Conservation (phyloP, 2,329 filamentous ascomycete species). For the Epichloe aotearoae region DNA sequence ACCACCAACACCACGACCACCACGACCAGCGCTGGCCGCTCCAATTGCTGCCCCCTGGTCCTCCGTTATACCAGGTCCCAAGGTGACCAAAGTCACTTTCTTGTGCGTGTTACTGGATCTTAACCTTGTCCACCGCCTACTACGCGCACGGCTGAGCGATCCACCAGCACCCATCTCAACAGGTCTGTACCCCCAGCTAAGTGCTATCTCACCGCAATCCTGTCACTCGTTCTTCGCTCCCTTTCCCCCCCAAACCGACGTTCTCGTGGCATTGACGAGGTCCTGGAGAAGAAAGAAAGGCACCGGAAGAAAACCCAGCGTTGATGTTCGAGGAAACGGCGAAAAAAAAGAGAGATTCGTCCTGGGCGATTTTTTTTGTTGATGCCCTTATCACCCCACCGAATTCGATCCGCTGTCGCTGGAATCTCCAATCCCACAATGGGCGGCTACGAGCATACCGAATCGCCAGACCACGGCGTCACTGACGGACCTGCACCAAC, state of each 20-base stretch:
- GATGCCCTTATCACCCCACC: not conserved
- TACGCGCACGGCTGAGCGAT: conserved; percentile 2
- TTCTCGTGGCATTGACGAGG: not conserved
- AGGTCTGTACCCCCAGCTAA: not conserved
- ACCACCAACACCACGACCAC: too few relatives aligned
- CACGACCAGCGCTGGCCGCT: not conserved
- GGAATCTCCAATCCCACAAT: not conserved
- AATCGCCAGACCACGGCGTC: conserved; percentile 8
- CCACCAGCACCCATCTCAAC: conserved; percentile 2
- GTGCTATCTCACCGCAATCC: not conserved
- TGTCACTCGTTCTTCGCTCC: not conserved
- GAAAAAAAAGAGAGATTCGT: not conserved
- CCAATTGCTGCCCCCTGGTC: not conserved
- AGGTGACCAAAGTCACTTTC: not conserved
- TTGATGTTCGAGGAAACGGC: not conserved
- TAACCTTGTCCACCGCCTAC: conserved; percentile 3
- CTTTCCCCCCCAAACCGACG: not conserved
- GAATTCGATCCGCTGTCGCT: conserved; percentile 1
- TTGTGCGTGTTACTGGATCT: not conserved
- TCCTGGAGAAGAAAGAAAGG: not conserved
- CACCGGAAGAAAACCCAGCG: not conserved
- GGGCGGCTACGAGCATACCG: conserved; percentile 1
- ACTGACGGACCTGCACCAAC: conserved; percentile 13
- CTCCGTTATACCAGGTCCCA: not conserved
- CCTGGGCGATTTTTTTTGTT: not conserved